Evolutionary conservation across 495 filamentous ascomycete species (phyloP).

Genomic region (Aspergillus olivimuriae): DNA sequence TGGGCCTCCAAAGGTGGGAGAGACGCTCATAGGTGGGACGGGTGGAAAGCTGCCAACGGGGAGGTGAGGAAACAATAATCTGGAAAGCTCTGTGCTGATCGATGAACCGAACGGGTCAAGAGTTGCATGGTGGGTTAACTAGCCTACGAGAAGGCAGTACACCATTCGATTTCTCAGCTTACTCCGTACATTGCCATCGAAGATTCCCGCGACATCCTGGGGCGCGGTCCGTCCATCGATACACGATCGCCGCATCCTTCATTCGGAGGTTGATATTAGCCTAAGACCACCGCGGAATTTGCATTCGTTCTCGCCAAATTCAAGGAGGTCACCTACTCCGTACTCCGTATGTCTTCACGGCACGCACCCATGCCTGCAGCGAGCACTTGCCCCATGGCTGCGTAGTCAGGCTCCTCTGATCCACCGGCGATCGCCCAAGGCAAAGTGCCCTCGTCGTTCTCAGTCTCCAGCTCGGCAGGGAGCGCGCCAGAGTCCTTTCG

Average conservation of each 20-base stretch:
- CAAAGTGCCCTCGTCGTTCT: background rate
- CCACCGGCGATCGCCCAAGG: slow-evolving; percentile 13
- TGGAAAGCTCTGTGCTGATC: slow-evolving; percentile 1
- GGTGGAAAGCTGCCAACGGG: background rate
- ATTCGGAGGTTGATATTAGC: no score
- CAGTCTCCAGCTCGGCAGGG: slow-evolving; percentile 1
- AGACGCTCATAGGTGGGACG: background rate
- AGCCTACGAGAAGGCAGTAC: no score
- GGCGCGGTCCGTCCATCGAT: no score
- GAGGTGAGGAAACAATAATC: background rate
- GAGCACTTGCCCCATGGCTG: no score
- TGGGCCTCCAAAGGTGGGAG: background rate
- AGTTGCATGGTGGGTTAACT: background rate
- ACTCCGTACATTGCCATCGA: no score
- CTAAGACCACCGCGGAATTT: no score
- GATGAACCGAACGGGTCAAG: background rate
- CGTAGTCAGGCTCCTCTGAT: slow-evolving; percentile 12
- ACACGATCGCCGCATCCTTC: no score
- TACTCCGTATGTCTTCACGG: background rate
- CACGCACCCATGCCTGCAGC: no score
- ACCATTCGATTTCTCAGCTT: no score
- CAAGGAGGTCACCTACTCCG: no score
- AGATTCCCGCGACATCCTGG: no score
- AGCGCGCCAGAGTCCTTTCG: slow-evolving; percentile 14
- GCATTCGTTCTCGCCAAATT: no score